Base-by-base conservation (phyloP, 2,329 filamentous ascomycete species). In the Fusarium subtropicale region DNA sequence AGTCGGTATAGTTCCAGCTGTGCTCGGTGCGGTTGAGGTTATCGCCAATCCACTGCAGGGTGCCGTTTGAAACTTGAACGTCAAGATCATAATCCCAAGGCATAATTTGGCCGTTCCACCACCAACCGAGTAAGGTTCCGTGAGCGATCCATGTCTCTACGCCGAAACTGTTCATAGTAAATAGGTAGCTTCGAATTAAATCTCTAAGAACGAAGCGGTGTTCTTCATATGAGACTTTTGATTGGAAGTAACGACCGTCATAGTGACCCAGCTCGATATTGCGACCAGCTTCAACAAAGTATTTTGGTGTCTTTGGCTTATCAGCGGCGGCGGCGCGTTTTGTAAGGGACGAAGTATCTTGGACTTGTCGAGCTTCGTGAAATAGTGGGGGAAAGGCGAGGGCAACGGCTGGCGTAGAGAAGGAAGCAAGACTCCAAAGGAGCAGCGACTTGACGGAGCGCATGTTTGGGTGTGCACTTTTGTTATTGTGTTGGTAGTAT, bases 51-150 rank as follows among this genome's bases (percentile, higher is more conserved):
- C 88, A 88, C 36, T 82, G 78, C 46, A 96, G 83, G 1, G 92
- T 94, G 33, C 83, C 81, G 57, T 86, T 86, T 20, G 89, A 88
- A 30, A 96, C 89, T 79, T 96, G 93, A 1, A 92, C 92, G 78
- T 97, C 93, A 46, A 96, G 83, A 78, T 97, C 93, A 82, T 89
- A 92, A 78, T 96, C 92, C 92, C 92, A 94, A 1, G 92, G 92
- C 81, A 94, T 88, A 76, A 92, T 89, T 79, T 88, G 81, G 42
- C 83, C 86, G 76, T 93, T 95, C 93, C 93, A 97, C 91, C 92
- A 96, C 93, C 93, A 97, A 15, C 92, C 93, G 24, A 97, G 82
- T 51, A 96, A 81, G 7, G 92, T 94, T 50, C 93, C 93, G 78
- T 97, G 93, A 39, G 93, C 92, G 62, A 97, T 88, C 93, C 93